Evolutionary conservation across 805 yeast species (phyloP).

Genomic region (Lipomyces oligophaga): DNA sequence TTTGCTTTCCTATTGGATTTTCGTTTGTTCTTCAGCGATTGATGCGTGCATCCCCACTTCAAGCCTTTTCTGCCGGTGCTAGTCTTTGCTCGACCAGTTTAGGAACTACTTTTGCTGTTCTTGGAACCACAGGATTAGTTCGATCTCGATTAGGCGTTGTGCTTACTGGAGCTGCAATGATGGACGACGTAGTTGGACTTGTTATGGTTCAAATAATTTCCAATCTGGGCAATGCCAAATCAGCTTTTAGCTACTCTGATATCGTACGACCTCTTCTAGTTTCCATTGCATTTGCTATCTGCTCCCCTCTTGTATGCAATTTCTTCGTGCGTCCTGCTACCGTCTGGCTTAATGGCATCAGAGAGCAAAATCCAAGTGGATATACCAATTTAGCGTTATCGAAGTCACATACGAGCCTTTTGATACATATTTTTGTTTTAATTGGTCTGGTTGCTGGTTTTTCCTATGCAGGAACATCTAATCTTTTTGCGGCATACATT

Average conservation of each 20-base stretch:
- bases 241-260: neutral
- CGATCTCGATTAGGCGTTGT: slow-evolving; percentile 3
- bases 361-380: too few relatives aligned
- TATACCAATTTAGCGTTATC: too few relatives aligned
- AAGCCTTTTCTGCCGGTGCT: slow-evolving; percentile 14
- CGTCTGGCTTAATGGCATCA: slow-evolving; percentile 1
- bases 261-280: slow-evolving; percentile 2
- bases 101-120: slow-evolving; percentile 12
- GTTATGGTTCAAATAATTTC: slow-evolving; percentile 5
- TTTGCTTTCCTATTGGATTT: slow-evolving; percentile 2
- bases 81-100: slow-evolving; percentile 10
- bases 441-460: slow-evolving; percentile 8
- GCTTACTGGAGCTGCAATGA: slow-evolving; percentile 12
- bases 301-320: neutral
- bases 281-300: slow-evolving; percentile 2
- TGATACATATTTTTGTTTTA: slow-evolving; percentile 5
- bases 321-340: slow-evolving; percentile 4
- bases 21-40: slow-evolving; percentile 3
- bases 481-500: slow-evolving; percentile 7
- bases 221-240: slow-evolving; percentile 4
- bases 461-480: slow-evolving; percentile 10
- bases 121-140: neutral
- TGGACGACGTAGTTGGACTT: slow-evolving; percentile 13
- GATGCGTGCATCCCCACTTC: slow-evolving; percentile 1
- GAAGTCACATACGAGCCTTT: neutral